Evolutionary conservation across 2,329 filamentous ascomycete species (phyloP), one percentile per base, ranked within the genome.

Genomic region (Aspergillus sp.): DNA sequence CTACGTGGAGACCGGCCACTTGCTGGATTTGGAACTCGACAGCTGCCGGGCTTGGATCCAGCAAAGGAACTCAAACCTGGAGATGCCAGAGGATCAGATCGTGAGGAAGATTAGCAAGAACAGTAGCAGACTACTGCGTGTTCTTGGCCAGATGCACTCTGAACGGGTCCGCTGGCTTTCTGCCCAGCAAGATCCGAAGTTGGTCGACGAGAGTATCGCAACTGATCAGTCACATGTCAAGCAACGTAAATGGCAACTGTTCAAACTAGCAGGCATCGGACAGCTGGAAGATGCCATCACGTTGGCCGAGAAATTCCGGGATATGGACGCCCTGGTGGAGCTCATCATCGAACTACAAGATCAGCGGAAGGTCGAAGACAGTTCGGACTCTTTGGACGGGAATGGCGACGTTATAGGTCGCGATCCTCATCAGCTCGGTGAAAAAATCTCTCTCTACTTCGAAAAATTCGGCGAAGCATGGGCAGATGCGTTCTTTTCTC

Each of bases 401-500:
- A 59, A 60, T 38, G 21, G 34, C 42, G 48, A 51, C 29, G 53
- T 50, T 32, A 52, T 61, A 29, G 58, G 64, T 21, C 64, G 59
- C 31, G 66, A 72, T 38, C 60, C 70, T 6, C 60, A 67, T 36
- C 65, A 67, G 19, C 61, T 73, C 25, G 63, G 68, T n/a, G 63
- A 65, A 31, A 71, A 70, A 49, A 72, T 78, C 31, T 68, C 74
- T 13, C 64, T 64, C 11, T 81, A 79, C 55, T 83, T 81, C 57
- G 67, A 72, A 19, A 76, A 69, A 51, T 82, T 80, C 57, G 79
- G 78, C 6, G 72, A 75, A 45, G 58, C 63, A 16, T 83, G 79
- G 79, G 79, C 80, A 3, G 81, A 84, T 61, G 88, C 90, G 0
- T 88, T 91, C 56, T 97, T 96, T 69, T 83, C 89, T 52, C 86